Conservation (phyloP, 1,139 yeast species). For the Nakaseomyces glabratus region DNA sequence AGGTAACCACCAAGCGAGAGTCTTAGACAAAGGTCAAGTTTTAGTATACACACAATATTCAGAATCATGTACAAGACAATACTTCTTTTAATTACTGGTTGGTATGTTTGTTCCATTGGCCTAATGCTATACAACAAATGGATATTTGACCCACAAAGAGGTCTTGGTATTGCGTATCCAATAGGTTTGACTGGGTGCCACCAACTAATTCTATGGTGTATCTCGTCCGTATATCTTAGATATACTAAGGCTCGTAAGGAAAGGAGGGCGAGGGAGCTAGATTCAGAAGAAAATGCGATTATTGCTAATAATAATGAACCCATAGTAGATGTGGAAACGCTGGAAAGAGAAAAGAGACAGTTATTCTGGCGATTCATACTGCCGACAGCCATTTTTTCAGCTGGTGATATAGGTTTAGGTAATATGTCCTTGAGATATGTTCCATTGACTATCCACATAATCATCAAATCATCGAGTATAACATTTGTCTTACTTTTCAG, state of each 20-base stretch:
- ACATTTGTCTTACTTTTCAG: slow-evolving; percentile 86
- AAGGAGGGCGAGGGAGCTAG: neutral
- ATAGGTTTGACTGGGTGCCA: slow-evolving; percentile 76
- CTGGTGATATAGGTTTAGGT: slow-evolving; percentile 91
- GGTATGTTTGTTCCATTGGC: slow-evolving; percentile 58
- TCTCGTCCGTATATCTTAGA: slow-evolving; percentile 22
- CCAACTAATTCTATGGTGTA: slow-evolving; percentile 54
- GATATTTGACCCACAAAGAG: slow-evolving; percentile 74
- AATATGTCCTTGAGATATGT: slow-evolving; percentile 74
- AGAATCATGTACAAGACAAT: slow-evolving; percentile 1
- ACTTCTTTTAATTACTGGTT: slow-evolving; percentile 29
- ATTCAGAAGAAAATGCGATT: neutral
- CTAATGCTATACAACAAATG: slow-evolving; percentile 91
- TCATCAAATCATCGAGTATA: slow-evolving; percentile 78
- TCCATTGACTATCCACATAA: slow-evolving; percentile 80
- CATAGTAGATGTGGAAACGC: slow-evolving; percentile 8
- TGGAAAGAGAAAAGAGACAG: neutral
- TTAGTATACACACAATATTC: too few relatives aligned
- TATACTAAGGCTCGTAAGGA: slow-evolving; percentile 9
- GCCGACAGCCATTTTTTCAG: slow-evolving; percentile 82
- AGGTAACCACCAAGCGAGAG: too few relatives aligned
- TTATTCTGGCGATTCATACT: slow-evolving; percentile 37
- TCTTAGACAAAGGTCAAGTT: too few relatives aligned
- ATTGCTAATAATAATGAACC: neutral
- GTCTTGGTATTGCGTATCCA: slow-evolving; percentile 71